Conservation (phyloP, 257 asterid species). For the Parsonsia alboflavescens region DNA sequence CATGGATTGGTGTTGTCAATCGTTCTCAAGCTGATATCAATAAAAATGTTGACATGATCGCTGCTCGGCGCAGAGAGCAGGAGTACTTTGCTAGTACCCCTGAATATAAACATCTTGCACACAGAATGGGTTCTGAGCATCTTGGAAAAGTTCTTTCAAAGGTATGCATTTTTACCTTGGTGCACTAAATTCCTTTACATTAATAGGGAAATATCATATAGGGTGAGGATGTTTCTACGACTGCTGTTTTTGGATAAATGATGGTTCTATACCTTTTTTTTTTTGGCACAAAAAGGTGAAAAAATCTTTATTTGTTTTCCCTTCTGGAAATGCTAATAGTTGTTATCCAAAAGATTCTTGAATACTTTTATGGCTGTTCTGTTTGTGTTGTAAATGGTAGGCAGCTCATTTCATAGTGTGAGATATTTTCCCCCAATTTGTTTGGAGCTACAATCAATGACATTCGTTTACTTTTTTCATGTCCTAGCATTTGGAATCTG, state of each 20-base stretch:
- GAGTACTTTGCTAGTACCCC: conserved; percentile 91
- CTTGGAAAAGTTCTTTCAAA: conserved; percentile 92
- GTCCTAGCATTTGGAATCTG: conserved; percentile 91
- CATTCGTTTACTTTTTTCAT: not conserved
- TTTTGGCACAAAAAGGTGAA: not conserved
- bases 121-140: conserved; percentile 94
- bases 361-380: not conserved
- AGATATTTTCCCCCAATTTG: not conserved
- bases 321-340: not conserved
- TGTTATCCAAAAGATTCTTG: not conserved
- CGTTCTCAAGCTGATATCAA: conserved; percentile 96
- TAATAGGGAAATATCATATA: not conserved
- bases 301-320: not conserved
- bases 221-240: not conserved
- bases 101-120: conserved; percentile 82
- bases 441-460: not conserved
- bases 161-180: conserved; percentile 36
- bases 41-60: conserved; percentile 93
- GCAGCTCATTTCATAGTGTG: not conserved
- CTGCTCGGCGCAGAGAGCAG: conserved; percentile 88
- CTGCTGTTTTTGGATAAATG: not conserved
- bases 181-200: not conserved
- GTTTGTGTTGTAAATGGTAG: not conserved
- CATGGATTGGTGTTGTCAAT: conserved; percentile 97
- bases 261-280: not conserved